These are phyloP conservation scores for Albifimbria verrucaria DNA, from an alignment of 2,329 filamentous ascomycete genomes.

Conservation along the genomic window DNA sequence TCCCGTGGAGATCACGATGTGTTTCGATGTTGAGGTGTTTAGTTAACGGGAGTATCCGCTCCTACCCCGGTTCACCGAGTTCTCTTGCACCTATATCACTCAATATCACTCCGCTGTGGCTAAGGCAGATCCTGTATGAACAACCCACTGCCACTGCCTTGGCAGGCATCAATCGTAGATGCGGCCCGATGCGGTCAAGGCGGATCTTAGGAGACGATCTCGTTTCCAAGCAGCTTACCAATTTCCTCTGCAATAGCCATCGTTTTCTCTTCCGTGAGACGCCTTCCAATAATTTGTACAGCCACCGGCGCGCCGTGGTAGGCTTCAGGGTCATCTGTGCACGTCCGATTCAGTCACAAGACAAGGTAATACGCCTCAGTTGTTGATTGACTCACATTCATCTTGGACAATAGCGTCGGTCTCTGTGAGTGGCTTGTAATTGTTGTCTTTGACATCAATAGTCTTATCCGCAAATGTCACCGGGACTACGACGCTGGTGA, in stretches of 20 bases:
- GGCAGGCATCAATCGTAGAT: no score
- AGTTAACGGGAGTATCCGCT: no score
- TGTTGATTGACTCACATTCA: slow-evolving; percentile 17
- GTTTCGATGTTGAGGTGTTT: background rate
- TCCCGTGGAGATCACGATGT: background rate
- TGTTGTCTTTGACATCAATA: slow-evolving; percentile 23
- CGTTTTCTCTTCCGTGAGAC: slow-evolving; percentile 20
- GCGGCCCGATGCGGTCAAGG: background rate
- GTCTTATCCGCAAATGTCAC: slow-evolving; percentile 38
- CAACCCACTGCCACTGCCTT: no score
- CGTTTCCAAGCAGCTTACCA: slow-evolving; percentile 22
- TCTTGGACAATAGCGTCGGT: slow-evolving; percentile 16
- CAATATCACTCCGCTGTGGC: background rate
- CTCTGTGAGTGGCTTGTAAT: slow-evolving; percentile 14
- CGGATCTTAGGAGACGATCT: background rate
- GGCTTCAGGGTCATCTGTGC: slow-evolving; percentile 14
- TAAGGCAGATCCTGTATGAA: background rate
- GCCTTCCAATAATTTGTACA: slow-evolving; percentile 21
- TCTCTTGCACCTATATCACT: background rate
- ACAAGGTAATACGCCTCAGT: background rate
- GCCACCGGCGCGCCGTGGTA: slow-evolving; percentile 21
- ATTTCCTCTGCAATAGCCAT: slow-evolving; percentile 32
- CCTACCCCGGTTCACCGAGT: background rate
- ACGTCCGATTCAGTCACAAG: background rate
- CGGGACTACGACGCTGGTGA: slow-evolving; percentile 39